Base-by-base conservation (phyloP, 176 grass and related monocot genomes). In the Rhipidocladum racemiflorum region DNA sequence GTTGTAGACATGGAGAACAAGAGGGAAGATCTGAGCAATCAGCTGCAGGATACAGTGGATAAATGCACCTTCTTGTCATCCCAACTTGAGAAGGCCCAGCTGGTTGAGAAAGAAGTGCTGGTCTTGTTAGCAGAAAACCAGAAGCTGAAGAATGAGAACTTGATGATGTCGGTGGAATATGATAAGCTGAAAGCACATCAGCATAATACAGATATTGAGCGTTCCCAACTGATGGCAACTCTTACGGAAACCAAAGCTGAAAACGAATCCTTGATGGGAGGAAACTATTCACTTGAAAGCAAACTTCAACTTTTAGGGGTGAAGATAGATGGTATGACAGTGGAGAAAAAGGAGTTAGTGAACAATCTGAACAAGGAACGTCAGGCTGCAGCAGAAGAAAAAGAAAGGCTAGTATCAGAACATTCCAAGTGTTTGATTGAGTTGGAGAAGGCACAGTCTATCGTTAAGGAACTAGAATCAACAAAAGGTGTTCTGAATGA, bases 71-170 rank as follows among this genome's bases (percentile, higher is more conserved):
- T 34, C 62, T 73, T 91, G 80, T 75, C 83, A 77, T 77, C 59
- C 5, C 75, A 91, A 48, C 46, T 84, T n/a, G 76, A 73, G 61
- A 85, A 94, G 66, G 86, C 76, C 44, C 70, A 61, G 39, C 32
- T 79, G 25, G 60, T 71, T 8, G 70, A 91, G 72, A 70, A 91
- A 68, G 65, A 84, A 80, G 75, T 76, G 69, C 63, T 88, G 59
- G 67, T n/a, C 45, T 75, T 94, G 56, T 29, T 72, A 36, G 12
- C 69, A 79, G 83, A 97, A 86, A 85, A 83, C 30, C 63, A 93
- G 70, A 77, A 81, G 15, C 20, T 87, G 51, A 92, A 92, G 78
- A 86, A 94, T 44, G 74, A 89, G 60, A 90, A 85, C n/a, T 67
- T 83, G 25, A 82, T 42, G 81, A 76, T 90, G 53, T 81, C 45